Evolutionary conservation across 495 filamentous ascomycete species (phyloP).

Genomic region (Neurospora intermedia): DNA sequence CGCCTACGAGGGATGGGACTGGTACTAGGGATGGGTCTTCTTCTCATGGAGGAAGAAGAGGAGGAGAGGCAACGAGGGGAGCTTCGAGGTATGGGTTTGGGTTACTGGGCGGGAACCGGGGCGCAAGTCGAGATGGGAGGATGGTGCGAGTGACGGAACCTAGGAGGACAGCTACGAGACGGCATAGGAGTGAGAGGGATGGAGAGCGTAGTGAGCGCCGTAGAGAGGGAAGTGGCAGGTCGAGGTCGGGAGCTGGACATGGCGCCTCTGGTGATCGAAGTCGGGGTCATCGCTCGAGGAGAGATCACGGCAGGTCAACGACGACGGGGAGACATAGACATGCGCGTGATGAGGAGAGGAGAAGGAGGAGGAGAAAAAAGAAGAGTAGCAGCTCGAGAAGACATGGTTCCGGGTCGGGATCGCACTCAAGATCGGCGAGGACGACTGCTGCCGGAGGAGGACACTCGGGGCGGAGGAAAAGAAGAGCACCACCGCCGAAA

Average conservation of each 20-base stretch:
- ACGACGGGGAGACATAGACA: background rate
- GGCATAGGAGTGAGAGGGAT: conserved; percentile 12
- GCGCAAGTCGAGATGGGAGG: background rate
- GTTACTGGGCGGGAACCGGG: background rate
- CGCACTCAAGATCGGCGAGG: background rate
- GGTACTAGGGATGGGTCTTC: conserved; percentile 3
- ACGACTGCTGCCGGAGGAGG: background rate
- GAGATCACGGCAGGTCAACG: background rate
- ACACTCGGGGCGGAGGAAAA: background rate
- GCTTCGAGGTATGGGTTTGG: conserved; percentile 1
- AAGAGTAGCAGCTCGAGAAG: conserved; percentile 1
- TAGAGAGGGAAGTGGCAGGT: conserved; percentile 11
- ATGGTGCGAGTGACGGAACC: background rate
- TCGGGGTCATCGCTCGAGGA: background rate
- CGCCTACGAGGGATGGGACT: conserved; percentile 12
- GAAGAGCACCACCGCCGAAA: conserved; percentile 20
- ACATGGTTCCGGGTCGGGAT: background rate
- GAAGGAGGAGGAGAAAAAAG: conserved; percentile 2
- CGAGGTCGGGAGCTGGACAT: background rate
- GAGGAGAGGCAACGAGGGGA: conserved; percentile 1
- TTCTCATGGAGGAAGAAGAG: background rate
- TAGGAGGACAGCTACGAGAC: background rate
- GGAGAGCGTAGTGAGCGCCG: conserved; percentile 12
- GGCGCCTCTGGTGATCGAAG: background rate
- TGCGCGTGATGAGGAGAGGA: background rate